Conservation (phyloP, 805 yeast genomes). For the Starmerella stigmatis region DNA sequence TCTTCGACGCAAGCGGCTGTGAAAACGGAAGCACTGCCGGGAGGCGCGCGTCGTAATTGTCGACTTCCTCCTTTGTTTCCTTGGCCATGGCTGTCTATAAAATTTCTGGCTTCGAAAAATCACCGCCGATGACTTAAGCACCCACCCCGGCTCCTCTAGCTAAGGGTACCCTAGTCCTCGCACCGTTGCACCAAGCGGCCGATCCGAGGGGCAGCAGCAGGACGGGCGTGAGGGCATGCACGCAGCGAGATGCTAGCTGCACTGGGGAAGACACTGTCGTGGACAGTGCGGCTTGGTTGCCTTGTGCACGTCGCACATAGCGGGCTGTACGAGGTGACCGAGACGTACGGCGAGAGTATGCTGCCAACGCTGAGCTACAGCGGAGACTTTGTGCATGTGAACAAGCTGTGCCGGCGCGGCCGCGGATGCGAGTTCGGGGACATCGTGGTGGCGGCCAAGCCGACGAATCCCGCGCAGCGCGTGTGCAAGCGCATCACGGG, state of each 20-base stretch:
- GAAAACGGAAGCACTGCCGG: constrained; percentile 90
- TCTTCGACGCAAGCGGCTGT: constrained; percentile 88
- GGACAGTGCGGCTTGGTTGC: constrained; percentile 32
- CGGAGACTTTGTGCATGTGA: constrained; percentile 70
- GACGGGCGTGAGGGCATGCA: too few species aligned
- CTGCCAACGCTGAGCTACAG: constrained; percentile 70
- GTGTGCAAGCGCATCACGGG: constrained; percentile 93
- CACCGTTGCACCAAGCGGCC: not conserved
- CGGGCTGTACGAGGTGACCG: constrained; percentile 61
- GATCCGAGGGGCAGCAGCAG: too few species aligned
- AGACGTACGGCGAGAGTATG: constrained; percentile 91
- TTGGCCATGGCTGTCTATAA: constrained; percentile 15
- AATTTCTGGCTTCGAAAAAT: constrained; percentile 3
- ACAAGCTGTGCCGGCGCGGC: constrained; percentile 54
- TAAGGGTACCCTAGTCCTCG: not conserved
- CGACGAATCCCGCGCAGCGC: constrained; percentile 73
- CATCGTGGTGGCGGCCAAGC: constrained; percentile 76
- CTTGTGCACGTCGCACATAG: constrained; percentile 52
- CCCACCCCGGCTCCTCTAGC: too few species aligned
- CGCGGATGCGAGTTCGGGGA: constrained; percentile 69
- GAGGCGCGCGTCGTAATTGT: constrained; percentile 84
- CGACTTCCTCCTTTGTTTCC: constrained; percentile 22
- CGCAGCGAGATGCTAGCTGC: constrained; percentile 11
- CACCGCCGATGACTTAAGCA: not conserved
- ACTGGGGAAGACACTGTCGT: constrained; percentile 23